Conservation (phyloP, 1,139 yeast species). For the Protomyces gravidus region DNA sequence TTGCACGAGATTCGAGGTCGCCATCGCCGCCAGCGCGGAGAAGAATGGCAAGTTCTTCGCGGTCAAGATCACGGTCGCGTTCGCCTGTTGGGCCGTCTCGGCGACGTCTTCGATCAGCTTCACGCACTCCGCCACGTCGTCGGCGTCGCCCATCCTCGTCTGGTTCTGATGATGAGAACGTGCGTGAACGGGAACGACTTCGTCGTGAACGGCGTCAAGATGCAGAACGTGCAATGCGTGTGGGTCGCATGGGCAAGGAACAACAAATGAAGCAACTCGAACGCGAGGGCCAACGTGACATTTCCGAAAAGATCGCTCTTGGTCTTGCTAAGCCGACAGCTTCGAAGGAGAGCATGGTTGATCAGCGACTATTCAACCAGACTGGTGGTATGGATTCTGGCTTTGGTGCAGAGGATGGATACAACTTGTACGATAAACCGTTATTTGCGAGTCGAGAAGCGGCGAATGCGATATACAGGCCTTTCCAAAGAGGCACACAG, state of each 20-base stretch:
- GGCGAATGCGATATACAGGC: constrained; percentile 50
- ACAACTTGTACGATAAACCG: constrained; percentile 55
- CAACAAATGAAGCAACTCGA: constrained; percentile 47
- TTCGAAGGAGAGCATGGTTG: constrained; percentile 49
- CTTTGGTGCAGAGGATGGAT: constrained; percentile 45
- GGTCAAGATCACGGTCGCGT: constrained; percentile 10
- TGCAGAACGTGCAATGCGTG: constrained; percentile 48
- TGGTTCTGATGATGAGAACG: constrained; percentile 32
- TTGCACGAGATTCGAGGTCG: constrained; percentile 1
- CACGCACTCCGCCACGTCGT: constrained; percentile 21
- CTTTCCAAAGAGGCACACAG: constrained; percentile 36
- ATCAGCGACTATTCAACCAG: constrained; percentile 52
- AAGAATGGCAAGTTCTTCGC: background rate
- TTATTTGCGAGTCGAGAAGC: constrained; percentile 53
- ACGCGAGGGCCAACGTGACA: constrained; percentile 49
- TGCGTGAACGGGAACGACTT: constrained; percentile 42
- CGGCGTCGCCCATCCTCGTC: constrained; percentile 24
- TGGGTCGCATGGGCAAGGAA: constrained; percentile 48
- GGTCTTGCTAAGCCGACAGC: constrained; percentile 49
- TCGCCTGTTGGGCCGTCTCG: background rate
- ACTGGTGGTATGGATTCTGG: constrained; percentile 34
- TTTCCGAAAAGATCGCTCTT: constrained; percentile 53
- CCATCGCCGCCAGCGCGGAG: constrained; percentile 1
- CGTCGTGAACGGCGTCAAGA: constrained; percentile 48
- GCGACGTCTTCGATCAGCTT: constrained; percentile 3